A percentile compares a stretch with the other conserved stretches of the same genome.
Evolutionary conservation across 2,329 filamentous ascomycete genomes (phyloP).

Genomic region (Xylaria sp.): DNA sequence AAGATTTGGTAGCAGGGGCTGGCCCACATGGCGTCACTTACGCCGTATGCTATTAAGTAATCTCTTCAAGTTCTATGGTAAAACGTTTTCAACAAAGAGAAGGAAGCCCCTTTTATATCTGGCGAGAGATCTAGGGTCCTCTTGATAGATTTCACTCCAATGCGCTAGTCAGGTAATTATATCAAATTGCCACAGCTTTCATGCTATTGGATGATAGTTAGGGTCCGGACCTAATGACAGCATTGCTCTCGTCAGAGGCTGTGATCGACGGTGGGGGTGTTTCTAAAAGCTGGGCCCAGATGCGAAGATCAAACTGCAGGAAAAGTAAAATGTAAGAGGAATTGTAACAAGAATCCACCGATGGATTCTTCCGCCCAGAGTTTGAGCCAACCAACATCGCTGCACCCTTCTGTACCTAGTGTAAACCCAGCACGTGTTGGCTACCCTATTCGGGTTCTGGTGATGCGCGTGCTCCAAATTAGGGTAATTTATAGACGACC

Average conservation of each 20-base stretch:
- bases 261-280: conserved; percentile 13
- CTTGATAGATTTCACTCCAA: too few species aligned
- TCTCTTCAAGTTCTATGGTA: too few species aligned
- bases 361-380: conserved; percentile 10
- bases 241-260: background rate
- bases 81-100: background rate
- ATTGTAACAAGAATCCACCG: too few species aligned
- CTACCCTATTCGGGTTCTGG: conserved; percentile 10
- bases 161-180: too few species aligned
- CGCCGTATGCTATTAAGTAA: too few species aligned
- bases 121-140: too few species aligned
- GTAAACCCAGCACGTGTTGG: conserved; percentile 2
- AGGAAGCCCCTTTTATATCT: background rate
- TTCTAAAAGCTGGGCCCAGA: background rate
- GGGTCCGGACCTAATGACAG: background rate
- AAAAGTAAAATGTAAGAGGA: conserved; percentile 11
- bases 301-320: conserved; percentile 27
- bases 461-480: background rate
- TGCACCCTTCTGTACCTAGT: background rate
- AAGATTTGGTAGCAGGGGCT: too few species aligned
- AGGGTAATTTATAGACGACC: conserved; percentile 4
- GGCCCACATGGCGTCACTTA: too few species aligned
- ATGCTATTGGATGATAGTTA: too few species aligned
- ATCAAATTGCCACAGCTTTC: too few species aligned
- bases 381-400: too few species aligned